Percentiles rank a stretch among this genome's conserved stretches.
These are phyloP conservation scores for Rhazya stricta DNA, from an alignment of 257 asterid genomes.

Conservation along the genomic window DNA sequence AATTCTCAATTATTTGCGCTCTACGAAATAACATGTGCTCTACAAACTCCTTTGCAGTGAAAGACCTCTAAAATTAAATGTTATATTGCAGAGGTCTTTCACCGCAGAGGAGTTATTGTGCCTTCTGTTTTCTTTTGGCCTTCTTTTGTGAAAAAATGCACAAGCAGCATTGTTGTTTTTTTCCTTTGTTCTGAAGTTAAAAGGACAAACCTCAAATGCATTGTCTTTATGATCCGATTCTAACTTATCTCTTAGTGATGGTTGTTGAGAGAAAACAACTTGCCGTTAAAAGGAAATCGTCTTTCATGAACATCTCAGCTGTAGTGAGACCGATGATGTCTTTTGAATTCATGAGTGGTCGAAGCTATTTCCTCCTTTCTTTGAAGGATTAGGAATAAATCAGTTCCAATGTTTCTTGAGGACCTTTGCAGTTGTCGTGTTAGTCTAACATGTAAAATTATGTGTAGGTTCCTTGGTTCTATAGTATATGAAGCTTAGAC, in stretches of 20 bases:
- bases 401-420: neutral
- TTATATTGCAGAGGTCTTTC: neutral
- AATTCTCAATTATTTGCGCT: no score
- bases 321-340: neutral
- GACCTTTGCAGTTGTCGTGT: neutral
- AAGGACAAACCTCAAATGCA: neutral
- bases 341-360: neutral
- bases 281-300: neutral
- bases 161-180: neutral
- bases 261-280: neutral
- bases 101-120: neutral
- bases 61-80: no score
- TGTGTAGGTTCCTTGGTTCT: neutral
- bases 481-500: neutral
- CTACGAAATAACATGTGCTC: no score
- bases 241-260: neutral
- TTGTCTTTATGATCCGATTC: neutral
- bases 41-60: no score
- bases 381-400: neutral
- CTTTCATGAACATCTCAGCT: no score
- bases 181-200: neutral
- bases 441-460: neutral
- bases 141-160: neutral
- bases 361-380: neutral
- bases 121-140: no score